Conservation (phyloP, 495 filamentous ascomycete species). For the Clavariopsis aquatica region DNA sequence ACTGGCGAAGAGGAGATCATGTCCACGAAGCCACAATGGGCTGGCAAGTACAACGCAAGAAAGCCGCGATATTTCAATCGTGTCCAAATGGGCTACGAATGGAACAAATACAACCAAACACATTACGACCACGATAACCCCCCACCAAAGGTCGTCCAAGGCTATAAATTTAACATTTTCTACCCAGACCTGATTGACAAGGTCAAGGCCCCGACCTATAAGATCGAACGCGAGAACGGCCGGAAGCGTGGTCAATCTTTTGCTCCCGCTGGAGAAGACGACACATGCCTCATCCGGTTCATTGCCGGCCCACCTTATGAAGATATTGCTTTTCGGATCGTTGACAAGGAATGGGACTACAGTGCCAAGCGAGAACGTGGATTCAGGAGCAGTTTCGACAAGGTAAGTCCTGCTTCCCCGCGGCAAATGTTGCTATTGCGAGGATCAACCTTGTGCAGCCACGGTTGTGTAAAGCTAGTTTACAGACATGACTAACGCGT, state of each 20-base stretch:
- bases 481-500: slow-evolving; percentile 43
- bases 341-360: slow-evolving; percentile 99
- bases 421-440: not conserved
- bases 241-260: slow-evolving; percentile 87
- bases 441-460: slow-evolving; percentile 8
- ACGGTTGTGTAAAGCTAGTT: slow-evolving; percentile 30
- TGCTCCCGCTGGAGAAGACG: slow-evolving; percentile 94
- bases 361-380: slow-evolving; percentile 92
- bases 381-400: slow-evolving; percentile 96
- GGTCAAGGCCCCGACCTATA: slow-evolving; percentile 88
- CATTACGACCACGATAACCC: slow-evolving; percentile 99
- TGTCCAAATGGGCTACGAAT: slow-evolving; percentile 98
- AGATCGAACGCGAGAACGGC: slow-evolving; percentile 89
- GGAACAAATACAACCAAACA: slow-evolving; percentile 99
- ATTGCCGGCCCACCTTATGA: slow-evolving; percentile 95
- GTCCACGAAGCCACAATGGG: slow-evolving; percentile 72
- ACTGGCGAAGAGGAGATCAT: slow-evolving; percentile 83
- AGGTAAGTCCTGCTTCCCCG: slow-evolving; percentile 59
- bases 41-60: slow-evolving; percentile 83
- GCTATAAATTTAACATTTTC: slow-evolving; percentile 99
- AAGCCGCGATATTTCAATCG: slow-evolving; percentile 98
- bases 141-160: slow-evolving; percentile 96
- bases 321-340: slow-evolving; percentile 95
- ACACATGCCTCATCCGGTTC: slow-evolving; percentile 95
- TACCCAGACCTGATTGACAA: slow-evolving; percentile 99